phyloP scores from a whole-genome alignment of 2,329 filamentous ascomycete species.

The Aspergillus floridensis region DNA sequence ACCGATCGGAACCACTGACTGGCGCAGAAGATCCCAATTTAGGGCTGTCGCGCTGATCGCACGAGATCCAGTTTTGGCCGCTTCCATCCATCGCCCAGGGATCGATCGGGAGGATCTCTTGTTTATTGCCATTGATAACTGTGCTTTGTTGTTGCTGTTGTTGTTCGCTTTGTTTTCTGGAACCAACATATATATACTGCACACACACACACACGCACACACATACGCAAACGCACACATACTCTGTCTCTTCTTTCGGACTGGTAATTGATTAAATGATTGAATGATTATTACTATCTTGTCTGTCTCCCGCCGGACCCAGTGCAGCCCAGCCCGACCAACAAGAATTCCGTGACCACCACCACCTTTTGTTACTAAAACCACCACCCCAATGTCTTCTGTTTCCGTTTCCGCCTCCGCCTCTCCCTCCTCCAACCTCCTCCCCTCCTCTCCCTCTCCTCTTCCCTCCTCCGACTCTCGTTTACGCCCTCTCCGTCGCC shows the following conservation, averaged over 20 bases:
- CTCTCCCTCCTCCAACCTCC: conserved; percentile 24
- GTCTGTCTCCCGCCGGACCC: too few relatives aligned
- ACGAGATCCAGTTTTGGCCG: conserved; percentile 9
- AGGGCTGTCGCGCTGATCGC: conserved; percentile 15
- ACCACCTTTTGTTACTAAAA: too few relatives aligned
- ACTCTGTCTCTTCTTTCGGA: background rate
- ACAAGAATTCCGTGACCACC: too few relatives aligned
- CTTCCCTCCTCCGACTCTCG: conserved; percentile 31
- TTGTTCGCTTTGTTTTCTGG: background rate
- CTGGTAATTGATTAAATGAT: background rate
- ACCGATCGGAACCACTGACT: conserved; percentile 8
- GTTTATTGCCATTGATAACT: background rate
- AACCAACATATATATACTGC: background rate
- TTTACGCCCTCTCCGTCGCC: conserved; percentile 37
- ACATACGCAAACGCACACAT: too few relatives aligned
- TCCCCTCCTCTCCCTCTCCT: conserved; percentile 25
- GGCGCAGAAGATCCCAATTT: conserved; percentile 10
- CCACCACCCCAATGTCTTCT: conserved; percentile 20
- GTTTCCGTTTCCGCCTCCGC: conserved; percentile 39
- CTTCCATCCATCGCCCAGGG: background rate
- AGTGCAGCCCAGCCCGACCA: too few relatives aligned
- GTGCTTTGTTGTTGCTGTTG: background rate
- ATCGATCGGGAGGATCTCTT: background rate
- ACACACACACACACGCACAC: too few relatives aligned
- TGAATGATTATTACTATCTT: background rate